Evolutionary conservation across 805 yeast genomes (phyloP).

Genomic region (Lipomyces lipofer): DNA sequence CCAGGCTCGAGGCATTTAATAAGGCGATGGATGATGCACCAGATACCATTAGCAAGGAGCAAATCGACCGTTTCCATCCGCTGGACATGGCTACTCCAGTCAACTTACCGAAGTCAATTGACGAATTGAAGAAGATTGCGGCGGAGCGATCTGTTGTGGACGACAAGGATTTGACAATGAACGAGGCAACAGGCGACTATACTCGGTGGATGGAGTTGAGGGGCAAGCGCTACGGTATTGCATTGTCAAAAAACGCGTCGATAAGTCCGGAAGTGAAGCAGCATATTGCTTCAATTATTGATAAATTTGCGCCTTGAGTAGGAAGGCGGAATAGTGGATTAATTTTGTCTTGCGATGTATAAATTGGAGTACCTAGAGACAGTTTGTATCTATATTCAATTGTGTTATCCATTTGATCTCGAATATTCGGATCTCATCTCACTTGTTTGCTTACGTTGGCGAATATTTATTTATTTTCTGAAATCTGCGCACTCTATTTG

Average conservation of each 20-base stretch:
- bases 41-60: not conserved
- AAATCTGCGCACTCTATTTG: no score
- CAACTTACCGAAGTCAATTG: not conserved
- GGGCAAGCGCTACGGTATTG: slow-evolving; percentile 2
- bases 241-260: slow-evolving; percentile 10
- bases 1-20: slow-evolving; percentile 6
- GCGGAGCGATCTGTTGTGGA: not conserved
- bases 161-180: slow-evolving; percentile 8
- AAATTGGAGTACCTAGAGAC: no score
- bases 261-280: slow-evolving; percentile 18
- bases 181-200: slow-evolving; percentile 19
- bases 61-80: slow-evolving; percentile 2
- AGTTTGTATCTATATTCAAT: no score
- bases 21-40: slow-evolving; percentile 6
- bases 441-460: no score
- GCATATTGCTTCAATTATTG: slow-evolving; percentile 8
- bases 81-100: slow-evolving; percentile 4
- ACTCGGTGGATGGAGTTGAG: slow-evolving; percentile 15
- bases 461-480: no score
- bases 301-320: not conserved
- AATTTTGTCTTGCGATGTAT: no score
- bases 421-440: no score
- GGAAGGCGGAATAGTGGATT: no score
- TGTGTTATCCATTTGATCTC: no score
- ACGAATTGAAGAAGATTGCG: slow-evolving; percentile 1